Base-by-base conservation (phyloP, 768 basidiomycete genomes). In the Pisolithus marmoratus region DNA sequence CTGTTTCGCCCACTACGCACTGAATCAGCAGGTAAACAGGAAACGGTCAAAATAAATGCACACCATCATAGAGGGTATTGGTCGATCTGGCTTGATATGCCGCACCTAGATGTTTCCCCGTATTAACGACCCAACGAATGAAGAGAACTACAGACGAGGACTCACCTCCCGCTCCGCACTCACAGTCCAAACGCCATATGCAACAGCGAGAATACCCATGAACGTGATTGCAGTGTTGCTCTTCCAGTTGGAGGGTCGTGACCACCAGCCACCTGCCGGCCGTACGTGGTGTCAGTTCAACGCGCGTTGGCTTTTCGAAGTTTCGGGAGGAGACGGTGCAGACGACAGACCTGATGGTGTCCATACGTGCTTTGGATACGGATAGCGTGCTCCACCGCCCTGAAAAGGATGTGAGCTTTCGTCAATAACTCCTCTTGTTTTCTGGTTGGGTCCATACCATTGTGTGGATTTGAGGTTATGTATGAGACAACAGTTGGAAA, bases 241-340 rank as follows among this genome's bases (percentile, higher is more conserved):
- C 52, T 81, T 82, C 94, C 94, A 96, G 72, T 94, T 95, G 22
- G 82, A 74, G 7, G 94, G 94, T 19, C 90, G 82, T 34, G 83
- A 81, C 94, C 94, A 97, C 94, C 94, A 97, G 61, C 94, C 94
- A 73, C 94, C 92, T 92, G 58, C 48, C 9, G n/a, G n/a, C n/a
- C n/a, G n/a, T n/a, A n/a, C n/a, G n/a, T n/a, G n/a, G n/a, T n/a
- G n/a, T n/a, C n/a, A n/a, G n/a, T n/a, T n/a, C n/a, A 36, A 47
- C 15, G 12, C 15, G 23, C 8, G 22, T 44, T 31, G 42, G 58
- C 44, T 17, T 23, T 34, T 9, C n/a, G n/a, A n/a, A 46, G 48
- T 45, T 50, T 43, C 50, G 51, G 37, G 19, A 24, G 17, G 38
- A 44, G 34, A 40, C 38, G 40, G 48, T 40, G 19, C 27, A 20